Percentiles rank a stretch among this genome's conserved stretches.
phyloP scores from a whole-genome alignment of 2,329 filamentous ascomycete species.

The Monosporascus sp. region DNA sequence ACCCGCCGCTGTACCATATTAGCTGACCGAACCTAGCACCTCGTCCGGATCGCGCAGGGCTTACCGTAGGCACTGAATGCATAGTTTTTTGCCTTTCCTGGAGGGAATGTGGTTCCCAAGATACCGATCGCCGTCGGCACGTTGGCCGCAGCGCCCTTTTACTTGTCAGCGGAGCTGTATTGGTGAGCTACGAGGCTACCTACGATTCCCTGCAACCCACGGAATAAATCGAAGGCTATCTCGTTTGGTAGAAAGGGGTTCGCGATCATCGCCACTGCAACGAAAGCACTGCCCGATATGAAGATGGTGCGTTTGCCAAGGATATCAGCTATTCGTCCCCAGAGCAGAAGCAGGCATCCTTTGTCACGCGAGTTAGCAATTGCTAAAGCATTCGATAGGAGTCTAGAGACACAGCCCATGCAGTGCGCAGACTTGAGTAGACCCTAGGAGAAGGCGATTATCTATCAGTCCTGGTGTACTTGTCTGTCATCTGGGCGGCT shows the following conservation, averaged over 20 bases:
- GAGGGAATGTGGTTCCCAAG: constrained; percentile 60
- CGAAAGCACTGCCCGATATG: constrained; percentile 57
- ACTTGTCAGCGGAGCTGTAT: not conserved
- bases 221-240: constrained; percentile 61
- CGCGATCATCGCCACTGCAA: constrained; percentile 51
- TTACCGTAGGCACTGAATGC: constrained; percentile 59
- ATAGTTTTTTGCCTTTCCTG: constrained; percentile 64
- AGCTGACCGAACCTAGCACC: not conserved
- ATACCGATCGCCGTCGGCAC: constrained; percentile 68
- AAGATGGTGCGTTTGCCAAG: constrained; percentile 63
- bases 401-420: no score
- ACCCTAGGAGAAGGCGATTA: no score
- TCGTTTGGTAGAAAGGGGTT: constrained; percentile 63
- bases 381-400: not conserved
- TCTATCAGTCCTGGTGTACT: no score
- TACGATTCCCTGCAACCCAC: constrained; percentile 59
- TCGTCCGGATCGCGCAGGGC: constrained; percentile 4
- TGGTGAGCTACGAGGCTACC: constrained; percentile 5
- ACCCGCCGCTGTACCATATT: constrained; percentile 43
- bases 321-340: constrained; percentile 62
- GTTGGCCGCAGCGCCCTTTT: constrained; percentile 58
- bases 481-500: no score
- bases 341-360: constrained; percentile 59
- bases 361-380: not conserved
- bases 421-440: no score